Percentiles rank a stretch among this genome's conserved stretches.
Evolutionary conservation across 2,329 filamentous ascomycete genomes (phyloP).

Genomic region (Aaosphaeria pasadenensis): DNA sequence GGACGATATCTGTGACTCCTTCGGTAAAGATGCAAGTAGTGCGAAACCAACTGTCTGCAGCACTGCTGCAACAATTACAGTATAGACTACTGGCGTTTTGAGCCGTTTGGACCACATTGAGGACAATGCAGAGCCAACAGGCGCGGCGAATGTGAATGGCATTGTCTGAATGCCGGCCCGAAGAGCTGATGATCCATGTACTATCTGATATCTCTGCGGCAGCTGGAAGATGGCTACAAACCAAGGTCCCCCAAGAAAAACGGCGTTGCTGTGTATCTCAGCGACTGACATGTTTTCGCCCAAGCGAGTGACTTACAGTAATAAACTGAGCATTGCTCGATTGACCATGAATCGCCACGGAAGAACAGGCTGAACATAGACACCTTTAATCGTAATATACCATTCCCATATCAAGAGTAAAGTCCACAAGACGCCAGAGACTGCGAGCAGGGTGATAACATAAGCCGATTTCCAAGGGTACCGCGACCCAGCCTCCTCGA

Average conservation of each 20-base stretch:
- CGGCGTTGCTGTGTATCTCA: background rate
- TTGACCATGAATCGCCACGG: constrained; percentile 9
- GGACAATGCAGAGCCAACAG: constrained; percentile 2
- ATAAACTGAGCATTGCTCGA: constrained; percentile 4
- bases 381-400: constrained; percentile 1
- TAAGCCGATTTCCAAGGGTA: constrained; percentile 6
- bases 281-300: background rate
- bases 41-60: constrained; percentile 8
- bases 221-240: constrained; percentile 3
- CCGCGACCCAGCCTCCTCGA: constrained; percentile 6
- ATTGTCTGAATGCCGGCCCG: constrained; percentile 6
- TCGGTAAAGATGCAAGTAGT: constrained; percentile 3
- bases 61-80: constrained; percentile 1
- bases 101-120: constrained; percentile 1
- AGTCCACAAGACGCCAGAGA: constrained; percentile 4
- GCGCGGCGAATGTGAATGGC: constrained; percentile 7
- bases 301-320: constrained; percentile 4
- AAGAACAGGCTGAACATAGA: constrained; percentile 4
- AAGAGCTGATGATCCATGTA: background rate
- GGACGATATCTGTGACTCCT: background rate
- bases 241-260: constrained; percentile 2
- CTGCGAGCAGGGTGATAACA: constrained; percentile 4
- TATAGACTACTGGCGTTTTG: constrained; percentile 4
- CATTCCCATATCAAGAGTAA: constrained; percentile 7
- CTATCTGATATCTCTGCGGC: constrained; percentile 3